Base-by-base conservation (phyloP, 2,329 filamentous ascomycete genomes). In the Claviceps digitariae region DNA sequence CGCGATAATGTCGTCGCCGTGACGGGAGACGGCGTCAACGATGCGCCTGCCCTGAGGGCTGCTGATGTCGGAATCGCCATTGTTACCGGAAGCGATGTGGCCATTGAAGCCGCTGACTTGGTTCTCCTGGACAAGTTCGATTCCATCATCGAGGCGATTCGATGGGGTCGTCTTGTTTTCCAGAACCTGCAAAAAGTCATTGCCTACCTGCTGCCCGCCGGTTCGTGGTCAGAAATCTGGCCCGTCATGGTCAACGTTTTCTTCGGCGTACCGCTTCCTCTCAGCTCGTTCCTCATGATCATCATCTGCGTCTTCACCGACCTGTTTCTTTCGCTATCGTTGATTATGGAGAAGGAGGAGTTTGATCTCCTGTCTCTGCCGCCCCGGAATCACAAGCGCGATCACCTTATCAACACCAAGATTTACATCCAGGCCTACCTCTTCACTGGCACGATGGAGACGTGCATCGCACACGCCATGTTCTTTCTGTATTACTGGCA, bases 11-110 rank as follows among this genome's bases (percentile, higher is more conserved):
- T 77, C 1, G 83, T 81, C 12, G 84, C 82, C 36, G 85, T 87
- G 71, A 87, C 84, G n/a, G 85, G 84, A 31, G 84, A 89, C 56
- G 82, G 82, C 10, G 84, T 82, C 9, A 84, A 85, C 54, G 82
- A 85, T 56, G 82, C 81, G 0, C 82, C 82, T 0, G 82, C 82
- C 2, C 69, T 85, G 36, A 81, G 81, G 50, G 81, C 79, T 34
- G 81, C 82, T 1, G 81, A 84, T 57, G 81, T 84, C 0, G 82
- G 82, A n/a, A 85, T 88, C 52, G 81, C 80, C 3, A 81, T 85
- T 69, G 80, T 80, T 8, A 70, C 75, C 0, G 81, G 82, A 4
- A 81, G 76, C 4, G 82, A 85, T 54, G 81, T 85, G 3, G 81
- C 82, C 21, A 84, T 83, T 56, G 71, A 73, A 41, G 78, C 78